Evolutionary conservation across 1,284 basidiomycete species (phyloP).

Genomic region (Microbotryum lychnidis-dioicae): DNA sequence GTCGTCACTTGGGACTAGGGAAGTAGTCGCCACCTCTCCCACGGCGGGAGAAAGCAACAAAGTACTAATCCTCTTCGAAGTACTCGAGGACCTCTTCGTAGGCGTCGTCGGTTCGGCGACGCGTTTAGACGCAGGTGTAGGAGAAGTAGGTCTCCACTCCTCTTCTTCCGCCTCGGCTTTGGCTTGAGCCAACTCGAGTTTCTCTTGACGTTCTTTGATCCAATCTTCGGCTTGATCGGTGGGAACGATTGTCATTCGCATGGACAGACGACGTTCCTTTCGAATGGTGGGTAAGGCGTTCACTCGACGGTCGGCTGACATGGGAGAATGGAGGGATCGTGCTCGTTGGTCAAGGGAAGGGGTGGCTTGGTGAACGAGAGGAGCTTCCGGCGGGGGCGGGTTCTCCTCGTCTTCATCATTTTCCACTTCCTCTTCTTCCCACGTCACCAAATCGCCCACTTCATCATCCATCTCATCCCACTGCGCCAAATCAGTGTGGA

Average conservation of each 20-base stretch:
- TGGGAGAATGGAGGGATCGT: neutral
- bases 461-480: neutral
- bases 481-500: neutral
- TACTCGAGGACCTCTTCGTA: too few relatives aligned
- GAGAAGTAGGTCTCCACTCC: too few relatives aligned
- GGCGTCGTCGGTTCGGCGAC: too few relatives aligned
- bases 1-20: too few relatives aligned
- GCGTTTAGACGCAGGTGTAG: too few relatives aligned
- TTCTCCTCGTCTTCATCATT: neutral
- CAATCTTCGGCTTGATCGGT: neutral
- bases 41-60: too few relatives aligned
- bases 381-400: neutral
- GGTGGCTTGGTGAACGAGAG: neutral
- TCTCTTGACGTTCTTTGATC: neutral
- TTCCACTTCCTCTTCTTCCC: conserved; percentile 3
- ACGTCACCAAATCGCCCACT: neutral
- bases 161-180: too few relatives aligned
- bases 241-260: conserved; percentile 6
- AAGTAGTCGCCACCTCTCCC: too few relatives aligned
- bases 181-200: neutral
- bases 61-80: too few relatives aligned
- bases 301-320: neutral
- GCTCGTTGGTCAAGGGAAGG: conserved; percentile 2
- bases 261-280: neutral
- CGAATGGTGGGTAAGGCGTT: neutral